Evolutionary conservation across 257 asterid species (phyloP).

Genomic region (Coffea eugenioides): DNA sequence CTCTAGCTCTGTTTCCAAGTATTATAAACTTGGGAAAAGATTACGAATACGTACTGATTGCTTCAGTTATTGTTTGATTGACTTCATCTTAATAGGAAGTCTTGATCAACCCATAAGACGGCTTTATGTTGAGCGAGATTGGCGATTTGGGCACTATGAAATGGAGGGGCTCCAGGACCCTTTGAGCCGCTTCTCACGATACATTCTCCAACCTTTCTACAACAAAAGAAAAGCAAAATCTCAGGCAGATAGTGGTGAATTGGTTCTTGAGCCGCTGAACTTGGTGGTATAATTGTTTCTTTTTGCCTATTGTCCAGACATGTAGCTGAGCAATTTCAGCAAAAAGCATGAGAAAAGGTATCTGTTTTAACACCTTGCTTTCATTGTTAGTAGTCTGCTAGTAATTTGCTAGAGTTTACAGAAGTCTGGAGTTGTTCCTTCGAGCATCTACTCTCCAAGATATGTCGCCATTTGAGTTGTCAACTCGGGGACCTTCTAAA

Average conservation of each 20-base stretch:
- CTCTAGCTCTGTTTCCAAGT: not conserved
- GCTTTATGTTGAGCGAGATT: slow-evolving; percentile 59
- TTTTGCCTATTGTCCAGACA: not conserved
- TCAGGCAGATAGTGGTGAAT: slow-evolving; percentile 35
- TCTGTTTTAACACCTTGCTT: not conserved
- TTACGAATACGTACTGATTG: not conserved
- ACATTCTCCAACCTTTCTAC: slow-evolving; percentile 44
- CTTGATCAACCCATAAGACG: slow-evolving; percentile 73
- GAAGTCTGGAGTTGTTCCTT: not conserved
- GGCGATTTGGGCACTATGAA: slow-evolving; percentile 93
- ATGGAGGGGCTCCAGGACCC: slow-evolving; percentile 97
- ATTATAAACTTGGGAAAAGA: not conserved
- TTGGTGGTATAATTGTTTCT: slow-evolving; percentile 16
- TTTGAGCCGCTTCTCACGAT: slow-evolving; percentile 67
- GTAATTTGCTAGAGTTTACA: not conserved
- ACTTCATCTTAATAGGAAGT: slow-evolving; percentile 53
- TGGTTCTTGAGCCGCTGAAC: slow-evolving; percentile 53
- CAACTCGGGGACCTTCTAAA: not conserved
- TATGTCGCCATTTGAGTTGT: not conserved
- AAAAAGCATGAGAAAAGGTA: not conserved
- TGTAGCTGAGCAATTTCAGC: not conserved
- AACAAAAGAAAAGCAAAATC: slow-evolving; percentile 36
- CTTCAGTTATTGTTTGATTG: not conserved
- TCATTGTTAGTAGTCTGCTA: not conserved
- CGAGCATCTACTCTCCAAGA: not conserved